Evolutionary conservation across 805 yeast species (phyloP).

Genomic region (Blastobotrys chiropterorum): DNA sequence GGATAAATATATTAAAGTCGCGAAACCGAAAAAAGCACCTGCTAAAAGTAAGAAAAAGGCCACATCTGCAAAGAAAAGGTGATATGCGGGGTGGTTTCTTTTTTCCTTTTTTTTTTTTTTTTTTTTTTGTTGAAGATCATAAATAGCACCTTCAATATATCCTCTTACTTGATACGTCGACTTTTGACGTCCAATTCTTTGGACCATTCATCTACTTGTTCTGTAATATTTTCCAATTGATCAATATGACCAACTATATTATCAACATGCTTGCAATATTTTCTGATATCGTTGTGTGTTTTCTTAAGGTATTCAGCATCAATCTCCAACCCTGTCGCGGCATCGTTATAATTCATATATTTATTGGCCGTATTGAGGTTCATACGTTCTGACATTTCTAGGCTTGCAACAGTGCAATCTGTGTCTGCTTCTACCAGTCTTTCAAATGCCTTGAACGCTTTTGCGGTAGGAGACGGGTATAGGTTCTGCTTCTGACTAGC

Average conservation of each 20-base stretch:
- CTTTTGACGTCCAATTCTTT: constrained; percentile 46
- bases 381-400: constrained; percentile 21
- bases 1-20: constrained; percentile 57
- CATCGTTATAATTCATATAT: constrained; percentile 20
- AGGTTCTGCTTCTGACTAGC: background rate
- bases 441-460: constrained; percentile 16
- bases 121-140: background rate
- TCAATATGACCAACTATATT: constrained; percentile 18
- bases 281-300: constrained; percentile 12
- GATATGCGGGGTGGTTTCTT: constrained; percentile 9
- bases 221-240: constrained; percentile 40
- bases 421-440: constrained; percentile 21
- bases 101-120: background rate
- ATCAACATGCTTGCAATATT: constrained; percentile 17
- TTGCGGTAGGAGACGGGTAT: background rate
- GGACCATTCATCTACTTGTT: constrained; percentile 59
- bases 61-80: constrained; percentile 12
- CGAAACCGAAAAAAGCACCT: constrained; percentile 35
- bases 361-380: constrained; percentile 21
- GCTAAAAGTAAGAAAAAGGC: constrained; percentile 17
- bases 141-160: background rate
- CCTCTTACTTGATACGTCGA: constrained; percentile 7
- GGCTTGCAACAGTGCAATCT: constrained; percentile 16
- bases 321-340: constrained; percentile 16
- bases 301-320: constrained; percentile 10